Conservation (phyloP, 371 early-diverging fungal species). For the Mucor velutinosus region DNA sequence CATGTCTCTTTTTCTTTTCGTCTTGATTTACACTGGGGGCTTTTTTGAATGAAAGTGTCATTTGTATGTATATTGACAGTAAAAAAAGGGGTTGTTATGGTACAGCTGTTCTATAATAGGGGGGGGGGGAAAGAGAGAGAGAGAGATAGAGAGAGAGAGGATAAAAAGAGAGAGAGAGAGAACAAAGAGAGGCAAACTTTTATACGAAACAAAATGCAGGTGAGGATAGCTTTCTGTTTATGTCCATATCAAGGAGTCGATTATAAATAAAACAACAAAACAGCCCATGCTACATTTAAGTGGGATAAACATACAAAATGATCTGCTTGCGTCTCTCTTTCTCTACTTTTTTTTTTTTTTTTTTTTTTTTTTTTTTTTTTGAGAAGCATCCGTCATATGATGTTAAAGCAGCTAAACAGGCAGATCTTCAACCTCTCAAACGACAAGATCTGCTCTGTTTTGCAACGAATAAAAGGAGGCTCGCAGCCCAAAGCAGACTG, state of each 20-base stretch:
- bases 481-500: too few species aligned
- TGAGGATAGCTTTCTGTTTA: conserved; percentile 4
- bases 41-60: conserved; percentile 12
- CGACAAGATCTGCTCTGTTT: background rate
- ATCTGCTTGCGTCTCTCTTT: background rate
- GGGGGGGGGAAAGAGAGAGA: conserved; percentile 9
- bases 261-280: background rate
- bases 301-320: background rate
- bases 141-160: conserved; percentile 4
- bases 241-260: background rate
- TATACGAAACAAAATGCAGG: background rate
- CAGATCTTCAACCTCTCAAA: background rate
- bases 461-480: too few species aligned
- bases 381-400: background rate
- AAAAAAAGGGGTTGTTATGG: background rate
- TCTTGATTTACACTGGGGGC: background rate
- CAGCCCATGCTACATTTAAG: background rate
- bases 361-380: too few species aligned
- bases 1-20: background rate
- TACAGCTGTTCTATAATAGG: background rate
- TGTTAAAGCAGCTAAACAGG: background rate
- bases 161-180: conserved; percentile 8
- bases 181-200: background rate
- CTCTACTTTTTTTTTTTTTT: too few species aligned
- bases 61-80: conserved; percentile 2